Percentiles rank a stretch among this genome's conserved stretches.
Evolutionary conservation across 1,284 basidiomycete genomes (phyloP).

Genomic region (Pholiota adiposa): DNA sequence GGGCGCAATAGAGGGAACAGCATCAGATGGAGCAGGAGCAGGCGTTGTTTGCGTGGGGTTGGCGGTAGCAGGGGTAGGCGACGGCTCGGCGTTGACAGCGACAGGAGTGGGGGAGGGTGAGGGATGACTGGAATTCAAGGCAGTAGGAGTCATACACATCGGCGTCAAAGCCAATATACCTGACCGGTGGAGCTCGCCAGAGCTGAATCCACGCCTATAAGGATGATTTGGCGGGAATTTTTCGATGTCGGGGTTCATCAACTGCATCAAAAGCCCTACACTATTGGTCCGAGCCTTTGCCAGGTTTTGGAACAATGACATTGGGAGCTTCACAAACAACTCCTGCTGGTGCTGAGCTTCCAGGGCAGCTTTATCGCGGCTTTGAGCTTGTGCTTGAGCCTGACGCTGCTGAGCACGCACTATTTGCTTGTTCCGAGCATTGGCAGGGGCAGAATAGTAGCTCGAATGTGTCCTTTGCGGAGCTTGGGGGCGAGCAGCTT

Average conservation of each 20-base stretch:
- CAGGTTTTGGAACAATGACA: constrained; percentile 65
- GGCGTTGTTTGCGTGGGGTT: too few species aligned
- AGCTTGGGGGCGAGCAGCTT: constrained; percentile 15
- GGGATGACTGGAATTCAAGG: background rate
- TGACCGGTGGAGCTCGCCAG: constrained; percentile 36
- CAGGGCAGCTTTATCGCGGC: constrained; percentile 32
- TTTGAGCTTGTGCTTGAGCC: constrained; percentile 29
- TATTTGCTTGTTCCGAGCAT: constrained; percentile 20
- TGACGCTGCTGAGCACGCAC: constrained; percentile 30
- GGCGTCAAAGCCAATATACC: constrained; percentile 7
- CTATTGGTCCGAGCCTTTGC: constrained; percentile 36
- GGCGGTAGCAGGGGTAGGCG: background rate
- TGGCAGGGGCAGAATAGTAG: constrained; percentile 22
- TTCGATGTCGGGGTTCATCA: constrained; percentile 71
- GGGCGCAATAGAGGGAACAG: background rate
- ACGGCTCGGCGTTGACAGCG: background rate
- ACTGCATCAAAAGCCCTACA: constrained; percentile 61
- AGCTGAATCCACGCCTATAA: constrained; percentile 55
- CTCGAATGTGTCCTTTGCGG: constrained; percentile 31
- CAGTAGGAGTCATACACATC: constrained; percentile 12
- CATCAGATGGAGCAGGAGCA: background rate
- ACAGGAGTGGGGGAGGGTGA: background rate
- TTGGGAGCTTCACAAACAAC: constrained; percentile 79
- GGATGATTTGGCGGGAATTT: constrained; percentile 64
- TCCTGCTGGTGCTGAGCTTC: constrained; percentile 62